Evolutionary conservation across 2,329 filamentous ascomycete species (phyloP), one percentile per base, ranked within the genome.

Genomic region (Rhytidhysteron rufulum): DNA sequence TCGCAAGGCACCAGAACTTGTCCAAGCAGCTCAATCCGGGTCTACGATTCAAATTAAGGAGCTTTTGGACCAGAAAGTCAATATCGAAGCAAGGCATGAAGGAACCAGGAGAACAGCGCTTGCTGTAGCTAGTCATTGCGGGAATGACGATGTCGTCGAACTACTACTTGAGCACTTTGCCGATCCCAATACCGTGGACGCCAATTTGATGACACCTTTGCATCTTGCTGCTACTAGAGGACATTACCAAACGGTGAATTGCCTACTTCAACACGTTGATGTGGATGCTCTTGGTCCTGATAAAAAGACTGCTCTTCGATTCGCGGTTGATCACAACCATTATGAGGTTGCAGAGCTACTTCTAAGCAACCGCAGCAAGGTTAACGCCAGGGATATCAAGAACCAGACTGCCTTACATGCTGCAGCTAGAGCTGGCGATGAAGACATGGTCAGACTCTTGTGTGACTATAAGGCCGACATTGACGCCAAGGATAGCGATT

Each of bases 71-170:
- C 48, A 52, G 36, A 21, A 40, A 11, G 43, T 43, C 18, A 37
- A 51, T 38, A 45, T 54, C 25, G 49, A 52, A 29, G 40, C 38
- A 4, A 42, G 55, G 6, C 60, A 68, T 42, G 36, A 49, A 8
- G 37, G 46, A 31, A 60, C 62, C 2, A 53, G 57, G n/a, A 51
- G 62, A 34, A 69, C 56, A 29, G 64, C 66, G 11, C 53, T 69
- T 10, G 48, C 62, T 5, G 62, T 69, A 30, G 65, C 66, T 35
- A 55, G 63, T 5, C 65, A 69, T 41, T 68, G 64, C 45, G 65
- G 64, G 8, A 62, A 62, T 21, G 60, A 62, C 15, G 60, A 60
- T 31, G 48, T 66, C 11, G 58, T 65, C 15, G 51, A 56, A 22
- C 39, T 65, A 10, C 41, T 68, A 11, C 51, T 68, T 10, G 50